Evolutionary conservation across 1,284 basidiomycete genomes (phyloP).

Genomic region (Irpex lacteus): DNA sequence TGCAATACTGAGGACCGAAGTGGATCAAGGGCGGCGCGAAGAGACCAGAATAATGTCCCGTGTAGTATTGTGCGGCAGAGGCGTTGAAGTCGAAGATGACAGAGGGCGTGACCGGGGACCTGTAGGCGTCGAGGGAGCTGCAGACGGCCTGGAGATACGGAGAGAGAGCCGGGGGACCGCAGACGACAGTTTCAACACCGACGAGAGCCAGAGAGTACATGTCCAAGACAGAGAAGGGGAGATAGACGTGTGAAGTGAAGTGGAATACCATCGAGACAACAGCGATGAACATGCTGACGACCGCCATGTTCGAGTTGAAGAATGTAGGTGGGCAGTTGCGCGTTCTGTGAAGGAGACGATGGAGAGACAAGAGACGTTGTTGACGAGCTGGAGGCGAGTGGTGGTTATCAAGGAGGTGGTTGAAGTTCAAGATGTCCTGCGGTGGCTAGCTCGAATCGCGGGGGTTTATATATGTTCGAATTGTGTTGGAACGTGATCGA

Average conservation of each 20-base stretch:
- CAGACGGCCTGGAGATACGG: neutral
- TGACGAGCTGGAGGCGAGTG: neutral
- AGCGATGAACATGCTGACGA: neutral
- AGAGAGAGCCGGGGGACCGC: neutral
- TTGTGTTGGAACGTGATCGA: neutral
- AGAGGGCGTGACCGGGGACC: neutral
- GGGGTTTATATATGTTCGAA: neutral
- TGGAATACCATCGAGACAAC: neutral
- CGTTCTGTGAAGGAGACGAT: neutral
- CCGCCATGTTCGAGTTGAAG: neutral
- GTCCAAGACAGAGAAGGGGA: neutral
- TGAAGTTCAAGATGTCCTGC: neutral
- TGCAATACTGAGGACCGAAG: too few species aligned
- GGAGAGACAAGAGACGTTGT: neutral
- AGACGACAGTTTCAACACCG: neutral
- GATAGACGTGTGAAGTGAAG: neutral
- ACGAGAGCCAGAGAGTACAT: neutral
- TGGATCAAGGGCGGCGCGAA: too few species aligned
- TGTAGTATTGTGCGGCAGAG: too few species aligned
- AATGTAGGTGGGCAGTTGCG: neutral
- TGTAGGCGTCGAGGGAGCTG: neutral
- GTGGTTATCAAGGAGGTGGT: neutral
- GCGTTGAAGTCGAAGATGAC: neutral
- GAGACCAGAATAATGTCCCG: too few species aligned
- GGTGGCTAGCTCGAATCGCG: neutral